Base-by-base conservation (phyloP, 176 grass and related monocot genomes). In the Calamus simplicifolius region DNA sequence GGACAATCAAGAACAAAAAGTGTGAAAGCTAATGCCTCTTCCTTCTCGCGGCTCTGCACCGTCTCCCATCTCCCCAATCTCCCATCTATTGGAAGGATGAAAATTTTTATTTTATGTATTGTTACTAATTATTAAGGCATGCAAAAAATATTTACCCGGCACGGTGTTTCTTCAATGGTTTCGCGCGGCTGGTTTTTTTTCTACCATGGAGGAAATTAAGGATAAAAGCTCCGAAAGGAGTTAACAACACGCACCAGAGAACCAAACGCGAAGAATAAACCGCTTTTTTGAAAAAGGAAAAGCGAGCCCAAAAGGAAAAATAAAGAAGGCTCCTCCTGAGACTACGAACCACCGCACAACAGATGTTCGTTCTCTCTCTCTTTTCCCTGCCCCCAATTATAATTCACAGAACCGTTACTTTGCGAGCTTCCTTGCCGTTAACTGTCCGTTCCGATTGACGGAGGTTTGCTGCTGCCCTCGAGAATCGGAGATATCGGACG, bases 241-340 rank as follows among this genome's bases (percentile, higher is more conserved):
- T 76, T 70, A 71, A 76, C 58, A 72, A 66, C 72, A 76, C 53
- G 59, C 16, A 57, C n/a, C 54, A 82, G 73, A 65, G 59, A 82
- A 76, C 72, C 66, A 82, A 82, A 72, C 54, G 72, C 79, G 64
- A 67, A 51, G 79, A 82, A 82, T 76, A 76, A 76, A 63, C 27
- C 70, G 51, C 69, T 66, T 71, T 54, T 75, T 66, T 38, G 28
- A 52, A 51, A 60, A 82, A 64, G 67, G 58, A 50, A 68, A 70
- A 66, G 60, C 55, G 25, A 25, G 18, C 16, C 17, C 19, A 13
- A 63, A 70, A 70, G 54, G 57, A 21, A 69, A 25, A 56, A 50
- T 13, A 55, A 29, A 59, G 57, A 19, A 21, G n/a, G 16, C 26
- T 5, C 50, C 26, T 5, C 50, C 27, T 67, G 52, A 64, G 63